Evolutionary conservation across 73 alveolate genomes (phyloP).

Genomic region (Paramecium pentaurelia): DNA sequence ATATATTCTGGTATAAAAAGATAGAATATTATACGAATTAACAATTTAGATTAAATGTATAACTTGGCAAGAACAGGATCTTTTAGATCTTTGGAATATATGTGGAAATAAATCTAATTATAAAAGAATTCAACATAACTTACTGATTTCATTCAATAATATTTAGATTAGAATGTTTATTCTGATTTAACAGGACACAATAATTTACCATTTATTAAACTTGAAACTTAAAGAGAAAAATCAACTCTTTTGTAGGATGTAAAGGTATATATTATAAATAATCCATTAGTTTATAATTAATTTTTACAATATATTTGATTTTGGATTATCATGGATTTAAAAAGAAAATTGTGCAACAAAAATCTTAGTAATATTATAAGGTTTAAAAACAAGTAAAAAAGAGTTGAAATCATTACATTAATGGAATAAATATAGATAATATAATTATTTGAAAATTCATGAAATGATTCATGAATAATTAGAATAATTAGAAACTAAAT

Average conservation of each 20-base stretch:
- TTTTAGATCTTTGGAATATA: constrained; percentile 6
- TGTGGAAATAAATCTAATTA: constrained; percentile 28
- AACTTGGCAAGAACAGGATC: neutral
- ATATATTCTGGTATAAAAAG: neutral
- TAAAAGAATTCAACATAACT: neutral
- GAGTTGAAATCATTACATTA: neutral
- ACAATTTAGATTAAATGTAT: constrained; percentile 6
- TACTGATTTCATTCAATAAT: neutral
- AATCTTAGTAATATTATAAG: neutral
- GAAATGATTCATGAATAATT: neutral
- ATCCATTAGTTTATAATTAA: neutral
- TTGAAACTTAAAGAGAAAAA: constrained; percentile 45
- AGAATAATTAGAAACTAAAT: neutral
- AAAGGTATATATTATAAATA: neutral
- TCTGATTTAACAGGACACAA: neutral
- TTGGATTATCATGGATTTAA: neutral
- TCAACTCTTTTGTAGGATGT: constrained; percentile 16
- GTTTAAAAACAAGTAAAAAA: neutral
- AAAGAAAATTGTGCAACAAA: constrained; percentile 3
- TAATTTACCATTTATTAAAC: neutral
- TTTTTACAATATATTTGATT: neutral
- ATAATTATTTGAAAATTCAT: constrained; percentile 27
- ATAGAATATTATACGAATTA: neutral
- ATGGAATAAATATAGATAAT: constrained; percentile 10
- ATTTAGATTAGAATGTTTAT: neutral